A percentile compares a stretch with the other conserved stretches of the same genome.
Conservation (phyloP, 306 rosid species). For the Casuarina glauca region DNA sequence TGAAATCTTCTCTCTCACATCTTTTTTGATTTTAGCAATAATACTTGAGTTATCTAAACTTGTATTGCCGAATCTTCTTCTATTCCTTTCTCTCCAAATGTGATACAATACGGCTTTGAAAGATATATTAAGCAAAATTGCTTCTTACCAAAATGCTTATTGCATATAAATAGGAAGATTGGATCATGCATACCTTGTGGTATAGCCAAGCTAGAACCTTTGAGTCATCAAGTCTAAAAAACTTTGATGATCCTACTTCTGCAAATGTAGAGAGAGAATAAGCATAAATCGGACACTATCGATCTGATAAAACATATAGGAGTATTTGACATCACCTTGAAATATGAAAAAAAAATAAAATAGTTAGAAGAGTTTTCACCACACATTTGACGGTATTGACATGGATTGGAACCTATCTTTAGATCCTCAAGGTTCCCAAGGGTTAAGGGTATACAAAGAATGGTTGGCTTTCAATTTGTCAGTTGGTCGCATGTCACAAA, state of each 20-base stretch:
- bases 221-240: conserved; percentile 90
- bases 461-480: not conserved
- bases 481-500: not conserved
- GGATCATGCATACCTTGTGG: conserved; percentile 57
- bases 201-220: conserved; percentile 80
- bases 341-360: not conserved
- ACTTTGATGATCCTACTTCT: conserved; percentile 78
- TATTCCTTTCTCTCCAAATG: no score
- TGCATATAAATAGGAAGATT: conserved; percentile 4
- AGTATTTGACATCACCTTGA: not conserved
- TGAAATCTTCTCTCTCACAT: no score
- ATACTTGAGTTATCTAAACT: no score
- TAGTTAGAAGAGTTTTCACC: not conserved
- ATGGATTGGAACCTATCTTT: not conserved
- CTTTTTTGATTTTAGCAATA: no score
- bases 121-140: no score
- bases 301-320: not conserved
- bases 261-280: conserved; percentile 33
- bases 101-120: no score
- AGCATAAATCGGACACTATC: not conserved
- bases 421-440: conserved; percentile 1
- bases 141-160: conserved; percentile 6
- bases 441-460: not conserved
- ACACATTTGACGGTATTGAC: not conserved
- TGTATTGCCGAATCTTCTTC: no score